Base-by-base conservation (phyloP, 441 rosid species). In the Breynia disticha region DNA sequence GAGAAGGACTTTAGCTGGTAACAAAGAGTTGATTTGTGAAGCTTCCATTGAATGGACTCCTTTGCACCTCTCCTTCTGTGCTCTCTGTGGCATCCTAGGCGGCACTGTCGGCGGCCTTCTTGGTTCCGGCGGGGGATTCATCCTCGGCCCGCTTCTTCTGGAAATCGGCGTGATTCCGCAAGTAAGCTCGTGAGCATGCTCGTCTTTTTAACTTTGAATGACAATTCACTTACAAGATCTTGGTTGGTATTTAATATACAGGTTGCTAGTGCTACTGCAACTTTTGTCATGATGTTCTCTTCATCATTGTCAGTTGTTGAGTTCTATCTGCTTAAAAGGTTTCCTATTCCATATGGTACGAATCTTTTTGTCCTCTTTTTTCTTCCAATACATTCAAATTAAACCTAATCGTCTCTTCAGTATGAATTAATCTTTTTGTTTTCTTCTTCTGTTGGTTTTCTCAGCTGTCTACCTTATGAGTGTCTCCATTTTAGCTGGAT, bases 181-280 rank as follows among this genome's bases (percentile, higher is more conserved):
- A 90, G 97, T 84, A 59, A 16, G 52, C 7, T 39, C 20, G 15
- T 48, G 51, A 15, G 18, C 20, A 37, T 32, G 11, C n/a, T 12
- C 17, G 8, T n/a, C 15, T 24, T 14, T 11, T 15, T 49, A 11
- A 2, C 11, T 49, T 2, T 15, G 43, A 35, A 19, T 13, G 35
- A 3, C 35, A 28, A 16, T 42, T 37, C 1, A 0, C 46, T 15
- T 4, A 32, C 13, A 18, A 37, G 3, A 19, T 16, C 16, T 22
- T 19, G 1, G n/a, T 41, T 58, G 16, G 38, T 35, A 42, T 11
- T 13, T 11, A n/a, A 19, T 45, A 16, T n/a, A 39, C 72, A 87
- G 95, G 98, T 87, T 18, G 91, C 98, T 28, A 87, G 98, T 48
- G 98, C 90, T 6, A 91, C 98, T 46, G 88, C 96, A 5, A 91